These are phyloP conservation scores for Dothideomycetes sp. DNA, from an alignment of 2,329 filamentous ascomycete genomes.

Conservation along the genomic window DNA sequence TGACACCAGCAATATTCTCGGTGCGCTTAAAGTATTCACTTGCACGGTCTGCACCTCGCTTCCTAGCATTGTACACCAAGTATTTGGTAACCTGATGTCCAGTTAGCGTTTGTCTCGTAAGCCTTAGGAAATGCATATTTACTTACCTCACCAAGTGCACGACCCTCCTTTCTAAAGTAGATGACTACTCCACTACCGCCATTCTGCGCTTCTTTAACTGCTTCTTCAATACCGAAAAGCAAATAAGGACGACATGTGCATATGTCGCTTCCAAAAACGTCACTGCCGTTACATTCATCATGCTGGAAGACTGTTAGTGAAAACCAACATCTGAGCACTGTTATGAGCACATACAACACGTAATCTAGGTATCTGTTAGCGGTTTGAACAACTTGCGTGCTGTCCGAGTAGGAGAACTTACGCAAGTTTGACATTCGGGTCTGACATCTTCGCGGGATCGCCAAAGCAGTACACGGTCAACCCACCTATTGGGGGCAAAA, in stretches of 20 bases:
- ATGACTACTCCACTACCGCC: slow-evolving; percentile 92
- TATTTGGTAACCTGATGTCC: slow-evolving; percentile 70
- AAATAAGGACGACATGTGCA: slow-evolving; percentile 94
- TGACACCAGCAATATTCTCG: slow-evolving; percentile 96
- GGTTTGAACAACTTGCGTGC: too few species aligned
- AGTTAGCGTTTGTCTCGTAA: neutral
- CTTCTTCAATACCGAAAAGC: slow-evolving; percentile 94
- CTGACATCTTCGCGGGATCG: slow-evolving; percentile 86
- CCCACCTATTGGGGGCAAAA: slow-evolving; percentile 89
- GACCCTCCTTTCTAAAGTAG: slow-evolving; percentile 96
- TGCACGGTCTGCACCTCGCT: slow-evolving; percentile 66
- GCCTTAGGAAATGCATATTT: too few species aligned
- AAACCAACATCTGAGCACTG: too few species aligned
- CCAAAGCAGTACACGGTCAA: slow-evolving; percentile 96
- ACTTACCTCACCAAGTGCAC: slow-evolving; percentile 78
- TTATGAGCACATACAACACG: too few species aligned
- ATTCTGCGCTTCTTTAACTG: slow-evolving; percentile 91
- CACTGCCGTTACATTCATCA: slow-evolving; percentile 79
- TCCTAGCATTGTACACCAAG: slow-evolving; percentile 72
- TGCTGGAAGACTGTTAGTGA: too few species aligned
- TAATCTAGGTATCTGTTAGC: neutral
- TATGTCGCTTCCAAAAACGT: slow-evolving; percentile 96
- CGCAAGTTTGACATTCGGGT: slow-evolving; percentile 70
- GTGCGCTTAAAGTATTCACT: slow-evolving; percentile 94
- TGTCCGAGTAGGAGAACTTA: too few species aligned